phyloP scores from a whole-genome alignment of 192 early-diverging fungal genomes.

The Coemansia sp. region DNA sequence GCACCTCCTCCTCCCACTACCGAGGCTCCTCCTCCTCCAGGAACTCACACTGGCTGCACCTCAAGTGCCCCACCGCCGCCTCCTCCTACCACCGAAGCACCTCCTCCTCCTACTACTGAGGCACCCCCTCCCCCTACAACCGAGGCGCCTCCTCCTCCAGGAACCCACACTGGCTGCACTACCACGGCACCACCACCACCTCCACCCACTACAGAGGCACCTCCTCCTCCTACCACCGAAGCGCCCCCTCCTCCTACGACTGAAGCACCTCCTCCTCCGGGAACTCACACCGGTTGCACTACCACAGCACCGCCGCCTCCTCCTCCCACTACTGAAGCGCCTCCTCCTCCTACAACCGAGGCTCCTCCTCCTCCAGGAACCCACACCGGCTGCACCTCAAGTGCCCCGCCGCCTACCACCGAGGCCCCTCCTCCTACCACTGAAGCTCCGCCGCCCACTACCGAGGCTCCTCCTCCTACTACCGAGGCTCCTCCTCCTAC shows the following conservation, averaged over 20 bases:
- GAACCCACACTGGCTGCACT: conserved; percentile 2
- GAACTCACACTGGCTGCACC: conserved; percentile 7
- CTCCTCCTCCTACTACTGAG: conserved; percentile 7
- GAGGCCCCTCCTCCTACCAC: conserved; percentile 8
- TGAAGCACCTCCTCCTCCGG: conserved; percentile 14
- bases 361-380: not conserved
- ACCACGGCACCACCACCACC: no score
- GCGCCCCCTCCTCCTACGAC: conserved; percentile 10
- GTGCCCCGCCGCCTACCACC: conserved; percentile 6
- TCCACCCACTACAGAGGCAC: conserved; percentile 18
- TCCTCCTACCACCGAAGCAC: conserved; percentile 15
- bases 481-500: conserved; percentile 12
- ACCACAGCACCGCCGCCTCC: conserved; percentile 7
- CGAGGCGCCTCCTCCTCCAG: conserved; percentile 5
- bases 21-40: conserved; percentile 14
- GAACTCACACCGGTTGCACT: conserved; percentile 10
- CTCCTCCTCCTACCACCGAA: conserved; percentile 11
- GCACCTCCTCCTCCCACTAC: conserved; percentile 14
- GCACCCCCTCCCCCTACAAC: no score
- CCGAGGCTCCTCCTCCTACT: not conserved
- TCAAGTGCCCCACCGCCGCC: conserved; percentile 1
- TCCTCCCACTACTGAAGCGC: not conserved
- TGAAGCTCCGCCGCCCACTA: no score
- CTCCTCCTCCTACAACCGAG: not conserved
- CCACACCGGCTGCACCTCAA: not conserved